Evolutionary conservation across 2,329 filamentous ascomycete species (phyloP), one percentile per base, ranked within the genome.

Genomic region (Lachnellula suecica): DNA sequence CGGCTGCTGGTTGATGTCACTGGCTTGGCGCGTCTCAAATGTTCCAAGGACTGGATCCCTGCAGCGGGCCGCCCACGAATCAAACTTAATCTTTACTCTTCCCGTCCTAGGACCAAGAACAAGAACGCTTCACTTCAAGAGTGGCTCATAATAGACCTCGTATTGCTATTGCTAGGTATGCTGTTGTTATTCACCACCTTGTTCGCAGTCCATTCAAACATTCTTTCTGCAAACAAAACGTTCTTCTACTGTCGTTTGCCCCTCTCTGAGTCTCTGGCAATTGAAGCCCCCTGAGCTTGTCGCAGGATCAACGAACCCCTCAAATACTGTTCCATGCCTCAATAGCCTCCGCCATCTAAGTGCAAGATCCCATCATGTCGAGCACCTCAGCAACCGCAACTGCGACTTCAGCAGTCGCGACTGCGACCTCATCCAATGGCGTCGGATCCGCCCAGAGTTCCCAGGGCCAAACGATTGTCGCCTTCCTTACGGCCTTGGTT

Each of bases 401-500:
- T 11, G 20, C 37, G 7, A 17, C 44, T 17, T 13, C 42, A 4
- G 17, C 24, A 8, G 44, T 22, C 20, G 23, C 23, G 41, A 13
- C 41, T 3, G 22, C 43, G 17, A 51, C 25, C 10, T 17, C 47
- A 19, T n/a, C 27, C 4, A 29, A 20, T 34, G 29, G 44, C 22
- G 11, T 44, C 37, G 63, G 63, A 5, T 40, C 44, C 10, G 65
- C 51, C 5, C 65, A 68, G 44, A 45, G 5, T 20, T 52, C 54
- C 8, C 47, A 63, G 42, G 66, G 66, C 44, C 66, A 67, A 52
- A 64, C 59, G 52, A 47, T 68, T n/a, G 59, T 67, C 17, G 54
- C 63, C 8, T 63, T 69, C 47, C 38, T 67, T 7, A 63, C 66
- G 46, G 67, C 67, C 19, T 52, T 69, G 52, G 63, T 59, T 19